These are phyloP conservation scores for Lentinula aciculospora DNA, from an alignment of 768 basidiomycete genomes.

Conservation along the genomic window DNA sequence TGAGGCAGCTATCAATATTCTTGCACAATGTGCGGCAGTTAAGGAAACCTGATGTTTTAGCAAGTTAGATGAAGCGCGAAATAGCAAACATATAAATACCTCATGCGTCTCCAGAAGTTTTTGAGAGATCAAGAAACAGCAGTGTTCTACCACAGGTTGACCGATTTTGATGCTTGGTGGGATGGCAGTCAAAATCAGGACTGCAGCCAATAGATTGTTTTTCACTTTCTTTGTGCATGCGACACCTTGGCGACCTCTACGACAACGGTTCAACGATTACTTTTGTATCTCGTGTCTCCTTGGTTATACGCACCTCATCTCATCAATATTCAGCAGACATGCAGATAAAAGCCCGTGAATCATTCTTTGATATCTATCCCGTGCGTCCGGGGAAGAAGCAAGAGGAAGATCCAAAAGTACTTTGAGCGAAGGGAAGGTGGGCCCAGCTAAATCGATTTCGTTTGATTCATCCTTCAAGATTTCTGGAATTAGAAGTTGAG, in stretches of 20 bases:
- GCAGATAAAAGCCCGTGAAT: conserved; percentile 82
- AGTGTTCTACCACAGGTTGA: conserved; percentile 72
- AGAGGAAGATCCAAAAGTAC: conserved; percentile 54
- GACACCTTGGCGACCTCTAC: conserved; percentile 73
- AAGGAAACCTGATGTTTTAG: conserved; percentile 52
- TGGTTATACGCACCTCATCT: conserved; percentile 70
- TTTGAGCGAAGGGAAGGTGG: conserved; percentile 79
- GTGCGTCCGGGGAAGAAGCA: conserved; percentile 30
- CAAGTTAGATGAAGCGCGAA: background rate
- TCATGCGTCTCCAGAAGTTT: conserved; percentile 68
- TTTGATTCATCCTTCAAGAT: conserved; percentile 83
- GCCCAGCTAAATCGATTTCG: conserved; percentile 73
- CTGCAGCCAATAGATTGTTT: conserved; percentile 82
- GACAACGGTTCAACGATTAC: too few species aligned
- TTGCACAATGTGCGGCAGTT: conserved; percentile 88
- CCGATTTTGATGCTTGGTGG: conserved; percentile 65
- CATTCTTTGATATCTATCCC: conserved; percentile 51
- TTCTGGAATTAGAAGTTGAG: conserved; percentile 35
- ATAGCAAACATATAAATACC: conserved; percentile 27
- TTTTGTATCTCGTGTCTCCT: too few species aligned
- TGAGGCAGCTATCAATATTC: conserved; percentile 75
- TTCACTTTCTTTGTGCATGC: conserved; percentile 82
- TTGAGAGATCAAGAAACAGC: conserved; percentile 79
- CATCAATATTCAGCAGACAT: conserved; percentile 82
- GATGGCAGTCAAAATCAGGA: conserved; percentile 78